Evolutionary conservation across 805 yeast species (phyloP), one percentile per base, ranked within the genome.

Genomic region (Wickerhamiella australiensis): DNA sequence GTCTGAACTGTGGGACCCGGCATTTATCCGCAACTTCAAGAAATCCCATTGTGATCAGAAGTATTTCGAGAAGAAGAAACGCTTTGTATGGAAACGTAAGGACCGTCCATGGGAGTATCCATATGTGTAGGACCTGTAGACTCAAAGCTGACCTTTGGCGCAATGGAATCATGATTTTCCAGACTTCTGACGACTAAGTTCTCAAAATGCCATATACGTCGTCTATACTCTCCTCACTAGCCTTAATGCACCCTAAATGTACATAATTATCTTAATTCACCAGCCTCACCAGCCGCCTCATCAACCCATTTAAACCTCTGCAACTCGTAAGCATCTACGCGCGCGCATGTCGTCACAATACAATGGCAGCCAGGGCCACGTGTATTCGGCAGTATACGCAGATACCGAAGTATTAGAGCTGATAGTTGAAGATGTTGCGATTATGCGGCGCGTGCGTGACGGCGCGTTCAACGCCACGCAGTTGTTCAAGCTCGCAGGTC

Each of bases 1-100:
- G 1, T 83, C 94, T 51, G 98, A 92, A 62, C 72, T 92, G 46
- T 92, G 98, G 98, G 98, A 92, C 63, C 98, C 98, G 2, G 70
- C 78, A 38, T 92, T 90, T 59, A 87, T 92, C 54, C 75, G 84
- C 57, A 59, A 62, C 42, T 83, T 80, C 66, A 84, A 83, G 62
- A 70, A 68, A 53, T 65, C 72, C 50, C 60, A 75, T 56, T 86
- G 96, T 65, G 88, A 82, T 51, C 87, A 85, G 56, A 77, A 80
- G 53, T 86, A 84, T 65, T 95, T 82, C 17, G 95, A 87, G 59
- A 85, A 84, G 79, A 83, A 82, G 77, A 60, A 61, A 46, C 60
- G 65, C 42, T 85, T 82, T 71, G 76, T 86, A 52, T 90, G 97
- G 97, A 81, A 85, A 63, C 79, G 94, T 63, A 84, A 82, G 60